phyloP scores from a whole-genome alignment of 345 rosid species.

The Pistacia atlantica region DNA sequence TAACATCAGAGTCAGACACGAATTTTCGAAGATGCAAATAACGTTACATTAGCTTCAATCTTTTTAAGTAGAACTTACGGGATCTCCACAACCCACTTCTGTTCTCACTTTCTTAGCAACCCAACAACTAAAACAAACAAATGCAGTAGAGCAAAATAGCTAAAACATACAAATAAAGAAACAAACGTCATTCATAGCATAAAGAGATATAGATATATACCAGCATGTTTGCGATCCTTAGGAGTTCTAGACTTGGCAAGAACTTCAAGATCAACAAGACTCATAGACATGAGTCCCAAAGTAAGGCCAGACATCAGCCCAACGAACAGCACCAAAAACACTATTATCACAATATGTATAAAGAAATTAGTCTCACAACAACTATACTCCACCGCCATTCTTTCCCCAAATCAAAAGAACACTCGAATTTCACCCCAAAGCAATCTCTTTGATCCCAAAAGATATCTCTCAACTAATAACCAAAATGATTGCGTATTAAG shows the following conservation, averaged over 20 bases:
- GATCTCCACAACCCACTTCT: background rate
- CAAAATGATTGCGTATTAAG: too few species aligned
- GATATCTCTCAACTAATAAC: too few species aligned
- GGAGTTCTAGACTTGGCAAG: constrained; percentile 96
- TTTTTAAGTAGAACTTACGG: background rate
- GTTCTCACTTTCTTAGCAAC: constrained; percentile 16
- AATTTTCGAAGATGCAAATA: background rate
- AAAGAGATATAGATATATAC: constrained; percentile 31
- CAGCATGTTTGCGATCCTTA: constrained; percentile 69
- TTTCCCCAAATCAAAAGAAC: background rate
- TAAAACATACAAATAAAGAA: background rate
- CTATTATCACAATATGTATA: constrained; percentile 58
- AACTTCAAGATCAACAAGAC: constrained; percentile 96
- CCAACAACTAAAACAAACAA: constrained; percentile 12
- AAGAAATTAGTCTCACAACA: constrained; percentile 73
- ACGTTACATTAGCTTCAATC: background rate
- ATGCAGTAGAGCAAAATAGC: background rate
- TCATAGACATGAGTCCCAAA: constrained; percentile 96
- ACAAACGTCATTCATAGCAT: background rate
- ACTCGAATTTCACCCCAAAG: too few species aligned
- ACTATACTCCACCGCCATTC: constrained; percentile 66
- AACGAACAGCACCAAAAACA: constrained; percentile 72
- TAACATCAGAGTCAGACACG: too few species aligned
- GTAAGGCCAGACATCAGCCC: constrained; percentile 99
- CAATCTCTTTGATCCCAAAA: too few species aligned